Evolutionary conservation across 2,329 filamentous ascomycete species (phyloP), one percentile per base, ranked within the genome.

Genomic region (Curvularia sp.): DNA sequence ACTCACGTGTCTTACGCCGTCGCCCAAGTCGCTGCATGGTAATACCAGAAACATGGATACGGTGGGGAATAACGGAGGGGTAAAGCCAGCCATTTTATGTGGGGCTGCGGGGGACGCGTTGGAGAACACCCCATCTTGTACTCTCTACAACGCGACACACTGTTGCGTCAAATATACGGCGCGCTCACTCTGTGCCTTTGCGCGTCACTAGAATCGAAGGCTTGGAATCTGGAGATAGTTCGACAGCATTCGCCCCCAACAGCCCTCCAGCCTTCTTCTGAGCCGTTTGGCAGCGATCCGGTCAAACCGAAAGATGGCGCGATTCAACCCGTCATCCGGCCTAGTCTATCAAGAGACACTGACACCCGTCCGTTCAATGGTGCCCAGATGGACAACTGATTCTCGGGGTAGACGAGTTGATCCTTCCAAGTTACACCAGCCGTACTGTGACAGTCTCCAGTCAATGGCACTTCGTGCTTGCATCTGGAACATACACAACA

Each of bases 381-480:
- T 65, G 23, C 53, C 61, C 12, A 55, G 32, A 34, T 71, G 68
- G 68, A 42, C 56, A 25, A 62, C 49, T 25, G 52, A 57, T 34
- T 57, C 55, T 19, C 48, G 57, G n/a, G 65, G 68, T 19, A 61
- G 25, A 49, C 57, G 53, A n/a, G 21, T 55, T n/a, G 46, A 64
- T 30, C 65, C 61, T 21, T 41, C 49, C 8, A 43, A 39, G 15
- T 58, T 64, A 25, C 57, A 45, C 10, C 55, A 63, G 8, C 55
- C 25, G 19, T 59, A 65, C 13, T 58, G 58, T n/a, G 55, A 63
- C 23, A 65, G 59, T 5, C 53, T 72, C 4, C 54, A 64, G 32
- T 55, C 59, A 7, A 68, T 64, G 56, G 63, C 60, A 9, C 39
- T 69, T 30, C 66, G 68, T 25, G 53, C 50, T 15, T 70, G 66